Conservation (phyloP, 345 rosid genomes). For the Pseudoturritis turrita region DNA sequence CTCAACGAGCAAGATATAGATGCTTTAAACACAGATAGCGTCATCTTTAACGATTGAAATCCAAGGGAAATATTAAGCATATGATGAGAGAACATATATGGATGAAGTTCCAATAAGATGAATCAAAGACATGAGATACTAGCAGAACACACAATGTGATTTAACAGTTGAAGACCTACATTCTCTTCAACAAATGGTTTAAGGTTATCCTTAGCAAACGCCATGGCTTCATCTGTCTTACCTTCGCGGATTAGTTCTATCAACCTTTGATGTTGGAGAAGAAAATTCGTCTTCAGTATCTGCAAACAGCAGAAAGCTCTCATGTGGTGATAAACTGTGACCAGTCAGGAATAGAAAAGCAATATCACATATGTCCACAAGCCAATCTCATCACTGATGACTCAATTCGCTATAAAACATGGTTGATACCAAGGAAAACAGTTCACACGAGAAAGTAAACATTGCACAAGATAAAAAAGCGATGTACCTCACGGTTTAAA, state of each 20-base stretch:
- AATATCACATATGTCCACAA: neutral
- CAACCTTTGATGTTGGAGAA: constrained; percentile 80
- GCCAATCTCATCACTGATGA: neutral
- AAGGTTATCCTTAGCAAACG: constrained; percentile 85
- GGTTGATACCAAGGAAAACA: too few species aligned
- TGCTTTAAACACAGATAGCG: neutral
- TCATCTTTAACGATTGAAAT: neutral
- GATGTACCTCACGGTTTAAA: constrained; percentile 74
- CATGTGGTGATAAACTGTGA: neutral
- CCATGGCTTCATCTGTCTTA: constrained; percentile 67
- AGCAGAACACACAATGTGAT: neutral
- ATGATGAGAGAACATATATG: neutral
- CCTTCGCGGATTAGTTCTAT: constrained; percentile 76
- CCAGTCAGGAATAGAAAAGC: too few species aligned
- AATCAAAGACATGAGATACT: neutral
- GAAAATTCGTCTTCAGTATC: constrained; percentile 78
- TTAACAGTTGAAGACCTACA: constrained; percentile 23
- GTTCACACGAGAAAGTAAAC: too few species aligned
- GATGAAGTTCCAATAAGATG: neutral
- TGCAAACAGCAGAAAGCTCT: constrained; percentile 22
- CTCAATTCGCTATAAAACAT: neutral
- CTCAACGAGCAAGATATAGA: neutral
- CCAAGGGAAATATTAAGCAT: neutral
- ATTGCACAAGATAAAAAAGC: too few species aligned
- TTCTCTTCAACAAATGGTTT: constrained; percentile 86